phyloP scores from a whole-genome alignment of 1,284 basidiomycete genomes.

The Trametes hirsuta region DNA sequence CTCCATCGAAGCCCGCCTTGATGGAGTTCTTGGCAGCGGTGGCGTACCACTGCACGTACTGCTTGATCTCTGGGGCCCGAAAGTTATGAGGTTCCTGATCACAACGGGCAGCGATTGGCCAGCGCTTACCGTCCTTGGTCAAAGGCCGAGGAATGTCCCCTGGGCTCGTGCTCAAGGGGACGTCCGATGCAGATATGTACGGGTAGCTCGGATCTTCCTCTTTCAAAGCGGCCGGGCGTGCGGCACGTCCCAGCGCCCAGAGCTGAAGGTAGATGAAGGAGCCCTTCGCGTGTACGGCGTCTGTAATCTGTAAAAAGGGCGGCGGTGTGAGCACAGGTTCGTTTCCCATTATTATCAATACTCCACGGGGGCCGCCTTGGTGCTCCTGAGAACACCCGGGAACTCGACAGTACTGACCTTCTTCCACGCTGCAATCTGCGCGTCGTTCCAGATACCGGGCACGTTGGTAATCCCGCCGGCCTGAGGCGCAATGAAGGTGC shows the following conservation, averaged over 20 bases:
- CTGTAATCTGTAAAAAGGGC: conserved; percentile 29
- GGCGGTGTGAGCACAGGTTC: not conserved
- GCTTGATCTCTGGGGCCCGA: conserved; percentile 41
- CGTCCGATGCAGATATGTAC: conserved; percentile 44
- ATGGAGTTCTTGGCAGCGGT: conserved; percentile 47
- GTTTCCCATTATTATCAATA: not conserved
- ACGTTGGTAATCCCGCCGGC: conserved; percentile 42
- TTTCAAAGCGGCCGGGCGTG: conserved; percentile 35
- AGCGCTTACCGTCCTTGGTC: conserved; percentile 33
- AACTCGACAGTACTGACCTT: conserved; percentile 30
- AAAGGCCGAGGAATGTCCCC: conserved; percentile 37
- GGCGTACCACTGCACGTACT: conserved; percentile 43
- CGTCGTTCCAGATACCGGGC: conserved; percentile 49
- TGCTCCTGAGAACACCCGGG: not conserved
- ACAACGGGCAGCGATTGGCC: no score
- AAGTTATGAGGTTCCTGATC: not conserved
- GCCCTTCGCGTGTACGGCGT: conserved; percentile 36
- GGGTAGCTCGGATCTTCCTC: conserved; percentile 17
- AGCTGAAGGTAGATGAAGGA: conserved; percentile 51
- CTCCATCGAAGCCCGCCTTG: conserved; percentile 51
- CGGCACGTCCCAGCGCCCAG: conserved; percentile 49
- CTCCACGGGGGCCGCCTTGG: not conserved
- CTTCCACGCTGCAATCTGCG: conserved; percentile 53
- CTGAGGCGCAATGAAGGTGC: conserved; percentile 43
- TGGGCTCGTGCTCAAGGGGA: conserved; percentile 43